Percentiles rank a stretch among this genome's conserved stretches.
Conservation (phyloP, 2,329 filamentous ascomycete genomes). For the Fusarium robinianum region DNA sequence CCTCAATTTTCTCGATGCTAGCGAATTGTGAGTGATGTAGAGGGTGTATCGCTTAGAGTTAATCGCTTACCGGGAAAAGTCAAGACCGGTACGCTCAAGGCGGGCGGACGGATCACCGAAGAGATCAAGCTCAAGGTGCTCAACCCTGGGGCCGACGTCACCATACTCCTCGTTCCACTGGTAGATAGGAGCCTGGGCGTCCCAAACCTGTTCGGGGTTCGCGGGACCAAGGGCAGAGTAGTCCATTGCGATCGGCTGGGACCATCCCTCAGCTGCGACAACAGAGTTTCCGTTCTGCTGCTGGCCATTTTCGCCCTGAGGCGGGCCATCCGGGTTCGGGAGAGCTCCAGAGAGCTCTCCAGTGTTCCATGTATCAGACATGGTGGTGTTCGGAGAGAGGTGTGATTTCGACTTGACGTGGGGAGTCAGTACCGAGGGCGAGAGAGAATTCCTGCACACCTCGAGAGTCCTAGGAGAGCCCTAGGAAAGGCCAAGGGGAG, state of each 20-base stretch:
- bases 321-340: not conserved
- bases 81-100: slow-evolving; percentile 56
- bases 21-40: slow-evolving; percentile 32
- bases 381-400: slow-evolving; percentile 1
- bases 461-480: too few relatives aligned
- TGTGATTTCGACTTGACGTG: too few relatives aligned
- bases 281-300: slow-evolving; percentile 45
- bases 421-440: too few relatives aligned
- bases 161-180: slow-evolving; percentile 86
- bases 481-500: too few relatives aligned
- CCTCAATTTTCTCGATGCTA: slow-evolving; percentile 60
- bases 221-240: slow-evolving; percentile 45
- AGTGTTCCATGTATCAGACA: slow-evolving; percentile 22
- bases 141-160: slow-evolving; percentile 75
- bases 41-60: slow-evolving; percentile 1
- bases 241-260: slow-evolving; percentile 50
- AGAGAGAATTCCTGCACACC: too few relatives aligned
- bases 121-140: slow-evolving; percentile 73
- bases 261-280: slow-evolving; percentile 52
- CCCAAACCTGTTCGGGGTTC: slow-evolving; percentile 45
- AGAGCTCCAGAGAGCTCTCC: not conserved
- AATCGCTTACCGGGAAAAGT: slow-evolving; percentile 62
- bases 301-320: slow-evolving; percentile 14
- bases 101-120: slow-evolving; percentile 65
- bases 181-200: slow-evolving; percentile 68